Evolutionary conservation across 2,329 filamentous ascomycete species (phyloP).

Genomic region (Colletotrichum higginsianum): DNA sequence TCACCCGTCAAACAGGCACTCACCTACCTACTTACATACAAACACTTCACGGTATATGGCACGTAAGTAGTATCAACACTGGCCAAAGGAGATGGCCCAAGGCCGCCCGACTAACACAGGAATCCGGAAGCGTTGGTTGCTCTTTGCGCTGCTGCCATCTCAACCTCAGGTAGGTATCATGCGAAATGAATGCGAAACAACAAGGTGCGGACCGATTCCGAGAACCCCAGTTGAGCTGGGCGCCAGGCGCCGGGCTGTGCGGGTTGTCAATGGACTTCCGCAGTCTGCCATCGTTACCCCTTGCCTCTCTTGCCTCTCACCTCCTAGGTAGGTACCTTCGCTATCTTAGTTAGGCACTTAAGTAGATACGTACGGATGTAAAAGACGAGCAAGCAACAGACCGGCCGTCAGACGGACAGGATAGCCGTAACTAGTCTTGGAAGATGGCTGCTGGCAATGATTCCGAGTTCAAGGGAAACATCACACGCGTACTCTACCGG

Average conservation of each 20-base stretch:
- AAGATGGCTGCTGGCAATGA: conserved; percentile 13
- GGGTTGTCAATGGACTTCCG: neutral
- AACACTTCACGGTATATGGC: neutral
- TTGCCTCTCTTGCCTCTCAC: neutral
- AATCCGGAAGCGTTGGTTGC: neutral
- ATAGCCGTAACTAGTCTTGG: conserved; percentile 4
- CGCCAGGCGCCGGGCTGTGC: neutral
- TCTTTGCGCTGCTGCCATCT: neutral
- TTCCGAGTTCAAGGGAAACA: conserved; percentile 23
- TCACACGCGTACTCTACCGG: neutral
- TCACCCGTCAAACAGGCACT: neutral
- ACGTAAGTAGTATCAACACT: no score
- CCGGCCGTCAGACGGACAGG: conserved; percentile 8
- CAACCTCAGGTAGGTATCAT: no score
- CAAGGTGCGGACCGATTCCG: neutral
- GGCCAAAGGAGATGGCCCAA: no score
- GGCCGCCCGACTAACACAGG: neutral
- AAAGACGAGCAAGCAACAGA: neutral
- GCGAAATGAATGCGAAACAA: no score
- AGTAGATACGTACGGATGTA: no score
- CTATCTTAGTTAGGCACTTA: no score
- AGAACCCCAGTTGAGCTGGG: conserved; percentile 4
- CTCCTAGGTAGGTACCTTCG: neutral
- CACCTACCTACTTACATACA: neutral
- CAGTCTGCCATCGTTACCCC: neutral